Base-by-base conservation (phyloP, 2,329 filamentous ascomycete species). In the Fusarium paranaense region DNA sequence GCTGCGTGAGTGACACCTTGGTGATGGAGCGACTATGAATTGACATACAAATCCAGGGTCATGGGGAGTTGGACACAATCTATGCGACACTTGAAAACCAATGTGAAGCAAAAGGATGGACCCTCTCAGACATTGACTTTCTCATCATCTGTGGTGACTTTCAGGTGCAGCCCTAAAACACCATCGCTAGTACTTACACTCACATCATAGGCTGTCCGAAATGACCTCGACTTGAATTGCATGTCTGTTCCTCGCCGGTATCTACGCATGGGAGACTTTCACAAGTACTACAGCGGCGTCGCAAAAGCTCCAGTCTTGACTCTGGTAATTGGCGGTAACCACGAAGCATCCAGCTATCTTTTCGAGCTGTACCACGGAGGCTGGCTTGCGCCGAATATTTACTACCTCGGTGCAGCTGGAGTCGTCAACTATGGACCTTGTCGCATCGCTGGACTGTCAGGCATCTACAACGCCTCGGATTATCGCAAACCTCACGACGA, bases 131-230 rank as follows among this genome's bases (percentile, higher is more conserved):
- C 27, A 90, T 98, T n/a, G 96, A 98, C 81, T 85, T 98, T 10
- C 85, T 98, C 74, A 97, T 99, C 78, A 97, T 99, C 78, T 94
- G 95, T 62, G 96, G 97, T 33, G 96, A 98, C 80, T 98, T 98
- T 76, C 94, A 98, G 86, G 93, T 92, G 84, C 37, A 72, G 42
- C 62, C 65, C 78, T 9, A 27, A 56, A 25, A 30, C 20, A 18
- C 10, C 52, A 33, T 37, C 18, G 11, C n/a, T 0, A 33, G 11
- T n/a, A 8, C 37, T 5, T 6, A 33, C 18, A 33, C 25, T 27
- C 57, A 63, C 37, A 32, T 50, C 16, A 14, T 71, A 94, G 92
- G 92, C 96, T 45, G 91, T 95, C 35, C 94, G 96, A 77, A 98
- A 98, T 85, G 91, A 94, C 4, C 88, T 91, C 71, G 96, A 99